Evolutionary conservation across 2,329 filamentous ascomycete species (phyloP).

Genomic region (Pleochaeta shiraiana): DNA sequence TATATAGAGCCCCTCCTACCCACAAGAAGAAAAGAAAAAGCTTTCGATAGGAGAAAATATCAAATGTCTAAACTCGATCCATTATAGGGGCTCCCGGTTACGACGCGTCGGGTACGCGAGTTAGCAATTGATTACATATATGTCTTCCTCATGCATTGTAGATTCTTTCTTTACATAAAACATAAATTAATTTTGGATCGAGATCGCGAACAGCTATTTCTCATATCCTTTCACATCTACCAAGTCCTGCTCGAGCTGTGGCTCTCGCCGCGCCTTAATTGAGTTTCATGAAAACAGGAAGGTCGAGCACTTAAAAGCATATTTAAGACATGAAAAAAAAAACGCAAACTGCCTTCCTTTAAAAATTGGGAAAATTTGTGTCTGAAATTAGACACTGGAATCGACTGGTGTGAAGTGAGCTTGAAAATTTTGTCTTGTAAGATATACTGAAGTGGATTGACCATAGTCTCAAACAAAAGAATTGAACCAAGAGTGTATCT

Average conservation of each 20-base stretch:
- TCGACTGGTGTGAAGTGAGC: neutral
- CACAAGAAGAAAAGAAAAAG: too few relatives aligned
- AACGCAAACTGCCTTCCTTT: neutral
- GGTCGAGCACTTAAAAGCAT: neutral
- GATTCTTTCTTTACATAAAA: too few relatives aligned
- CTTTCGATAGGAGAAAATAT: too few relatives aligned
- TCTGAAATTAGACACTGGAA: neutral
- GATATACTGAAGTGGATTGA: neutral
- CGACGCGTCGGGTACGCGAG: too few relatives aligned
- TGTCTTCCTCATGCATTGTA: too few relatives aligned
- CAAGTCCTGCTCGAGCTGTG: neutral
- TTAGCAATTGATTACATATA: too few relatives aligned
- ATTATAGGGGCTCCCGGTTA: too few relatives aligned
- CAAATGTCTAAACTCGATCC: too few relatives aligned
- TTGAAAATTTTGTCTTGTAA: neutral
- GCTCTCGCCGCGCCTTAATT: neutral
- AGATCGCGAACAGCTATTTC: too few relatives aligned
- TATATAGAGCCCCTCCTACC: too few relatives aligned
- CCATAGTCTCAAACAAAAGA: neutral
- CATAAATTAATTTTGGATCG: too few relatives aligned
- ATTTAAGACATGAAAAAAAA: neutral
- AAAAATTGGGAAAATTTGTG: neutral
- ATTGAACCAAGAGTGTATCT: neutral
- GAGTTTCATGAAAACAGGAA: neutral
- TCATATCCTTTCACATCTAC: too few relatives aligned